phyloP scores from a whole-genome alignment of 73 alveolate species.

The Breviolum minutum region DNA sequence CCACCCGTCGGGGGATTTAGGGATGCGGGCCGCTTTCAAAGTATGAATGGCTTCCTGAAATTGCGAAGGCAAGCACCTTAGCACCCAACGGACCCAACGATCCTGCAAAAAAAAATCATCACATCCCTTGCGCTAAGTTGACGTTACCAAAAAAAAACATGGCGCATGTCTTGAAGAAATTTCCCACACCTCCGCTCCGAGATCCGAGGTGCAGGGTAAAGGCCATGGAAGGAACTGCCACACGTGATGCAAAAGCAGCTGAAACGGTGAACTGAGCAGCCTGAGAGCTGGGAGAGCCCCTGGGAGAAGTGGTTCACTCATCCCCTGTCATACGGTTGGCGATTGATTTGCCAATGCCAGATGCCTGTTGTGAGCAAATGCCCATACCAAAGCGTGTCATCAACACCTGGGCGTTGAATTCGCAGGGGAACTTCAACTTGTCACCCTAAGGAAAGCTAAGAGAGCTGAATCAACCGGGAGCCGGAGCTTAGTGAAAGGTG shows the following conservation, averaged over 20 bases:
- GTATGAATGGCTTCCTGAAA: conserved; percentile 77
- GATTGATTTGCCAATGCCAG: too few relatives aligned
- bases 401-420: background rate
- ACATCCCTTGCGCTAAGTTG: too few relatives aligned
- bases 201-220: conserved; percentile 34
- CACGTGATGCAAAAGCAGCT: conserved; percentile 66
- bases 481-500: too few relatives aligned
- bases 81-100: background rate
- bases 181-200: too few relatives aligned
- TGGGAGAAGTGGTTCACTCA: too few relatives aligned
- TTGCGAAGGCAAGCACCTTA: conserved; percentile 58
- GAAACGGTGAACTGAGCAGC: conserved; percentile 79
- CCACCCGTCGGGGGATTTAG: too few relatives aligned
- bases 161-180: too few relatives aligned
- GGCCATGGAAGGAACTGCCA: conserved; percentile 85
- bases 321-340: too few relatives aligned
- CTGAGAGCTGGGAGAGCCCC: background rate
- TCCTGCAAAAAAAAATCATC: background rate
- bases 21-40: conserved; percentile 1
- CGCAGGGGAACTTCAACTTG: too few relatives aligned
- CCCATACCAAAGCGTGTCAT: conserved; percentile 30
- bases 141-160: too few relatives aligned
- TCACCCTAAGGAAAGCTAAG: too few relatives aligned
- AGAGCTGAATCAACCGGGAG: too few relatives aligned
- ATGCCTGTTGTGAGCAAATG: conserved; percentile 20